These are phyloP conservation scores for Claviceps pazoutovae DNA, from an alignment of 2,329 filamentous ascomycete genomes.

Conservation along the genomic window DNA sequence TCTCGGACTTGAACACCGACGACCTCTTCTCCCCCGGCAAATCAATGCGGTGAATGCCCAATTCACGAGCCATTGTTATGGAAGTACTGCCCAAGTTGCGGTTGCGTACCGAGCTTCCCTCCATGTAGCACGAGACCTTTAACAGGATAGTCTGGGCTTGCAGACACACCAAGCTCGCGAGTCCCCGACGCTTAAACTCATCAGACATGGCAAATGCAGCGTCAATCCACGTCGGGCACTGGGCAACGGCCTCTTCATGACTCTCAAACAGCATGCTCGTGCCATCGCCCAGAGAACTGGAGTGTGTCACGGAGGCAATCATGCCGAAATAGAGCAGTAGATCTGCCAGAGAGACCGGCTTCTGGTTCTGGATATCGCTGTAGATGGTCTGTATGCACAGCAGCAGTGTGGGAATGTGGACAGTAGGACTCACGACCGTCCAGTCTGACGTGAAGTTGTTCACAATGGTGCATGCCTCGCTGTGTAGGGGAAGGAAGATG, in stretches of 20 bases:
- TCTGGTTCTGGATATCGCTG: background rate
- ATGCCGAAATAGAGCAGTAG: conserved; percentile 3
- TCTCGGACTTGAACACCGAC: background rate
- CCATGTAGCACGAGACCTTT: conserved; percentile 3
- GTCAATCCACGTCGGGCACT: conserved; percentile 2
- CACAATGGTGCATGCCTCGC: conserved; percentile 2
- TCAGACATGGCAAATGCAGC: conserved; percentile 2
- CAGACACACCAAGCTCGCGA: conserved; percentile 1
- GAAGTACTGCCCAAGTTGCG: conserved; percentile 3
- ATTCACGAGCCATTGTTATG: conserved; percentile 4
- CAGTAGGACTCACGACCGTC: background rate
- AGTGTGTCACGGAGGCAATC: conserved; percentile 1
- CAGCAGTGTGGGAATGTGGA: conserved; percentile 1
- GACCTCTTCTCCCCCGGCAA: background rate
- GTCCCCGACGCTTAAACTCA: conserved; percentile 2
- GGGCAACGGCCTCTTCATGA: conserved; percentile 2
- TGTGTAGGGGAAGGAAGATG: conserved; percentile 2
- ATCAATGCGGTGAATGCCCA: conserved; percentile 4
- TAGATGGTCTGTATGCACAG: conserved; percentile 3
- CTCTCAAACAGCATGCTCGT: conserved; percentile 1
- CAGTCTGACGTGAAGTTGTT: conserved; percentile 1
- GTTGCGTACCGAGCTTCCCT: conserved; percentile 3
- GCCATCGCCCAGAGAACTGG: background rate
- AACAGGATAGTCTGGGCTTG: conserved; percentile 2
- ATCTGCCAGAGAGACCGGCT: background rate